Base-by-base conservation (phyloP, 225 moss, liverwort and hornwort species). In the Rhytidiadelphus loreus region DNA sequence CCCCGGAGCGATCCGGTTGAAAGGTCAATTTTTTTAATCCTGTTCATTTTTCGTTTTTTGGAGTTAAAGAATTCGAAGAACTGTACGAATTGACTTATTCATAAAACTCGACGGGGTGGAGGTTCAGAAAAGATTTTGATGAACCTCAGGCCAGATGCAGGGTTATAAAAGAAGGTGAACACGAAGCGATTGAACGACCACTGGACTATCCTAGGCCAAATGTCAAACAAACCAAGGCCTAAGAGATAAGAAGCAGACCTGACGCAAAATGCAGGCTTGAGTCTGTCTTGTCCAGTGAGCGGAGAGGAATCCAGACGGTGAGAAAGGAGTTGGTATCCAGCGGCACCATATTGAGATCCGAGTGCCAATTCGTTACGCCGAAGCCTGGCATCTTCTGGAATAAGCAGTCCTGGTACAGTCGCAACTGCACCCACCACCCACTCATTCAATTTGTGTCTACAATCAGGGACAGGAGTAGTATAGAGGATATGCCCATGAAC, bases 281-380 rank as follows among this genome's bases (percentile, higher is more conserved):
- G 60, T 95, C 94, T 26, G 77, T 35, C 83, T 88, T 91, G 64
- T 86, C 83, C 48, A 95, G 86, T 23, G 94, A 81, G 46, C 94
- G 95, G 59, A 95, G 92, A 69, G 95, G 94, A 82, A 95, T 94
- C 95, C 95, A 95, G 44, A 95, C 87, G 83, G 94, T 95, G 64
- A 95, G 92, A 68, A 95, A 95, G 21, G 94, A 90, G 74, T 95
- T 95, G 83, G 94, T 94, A 83, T 95, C 95, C 22, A 95, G 25
- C 37, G 95, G 95, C 83, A 93, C 95, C 95, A 95, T 95, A 43
- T 93, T 95, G 56, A 95, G 90, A 87, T 95, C 95, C 14, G 95
- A 95, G 87, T 95, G 95, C 95, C 95, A 95, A 81, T 95, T 95
- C 16, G 95, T 95, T 26, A 70, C 95, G 30, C 95, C 95, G 79